Percentiles rank a stretch among this genome's conserved stretches.
Evolutionary conservation across 805 yeast species (phyloP).

Genomic region (Zygotorulaspora florentina): DNA sequence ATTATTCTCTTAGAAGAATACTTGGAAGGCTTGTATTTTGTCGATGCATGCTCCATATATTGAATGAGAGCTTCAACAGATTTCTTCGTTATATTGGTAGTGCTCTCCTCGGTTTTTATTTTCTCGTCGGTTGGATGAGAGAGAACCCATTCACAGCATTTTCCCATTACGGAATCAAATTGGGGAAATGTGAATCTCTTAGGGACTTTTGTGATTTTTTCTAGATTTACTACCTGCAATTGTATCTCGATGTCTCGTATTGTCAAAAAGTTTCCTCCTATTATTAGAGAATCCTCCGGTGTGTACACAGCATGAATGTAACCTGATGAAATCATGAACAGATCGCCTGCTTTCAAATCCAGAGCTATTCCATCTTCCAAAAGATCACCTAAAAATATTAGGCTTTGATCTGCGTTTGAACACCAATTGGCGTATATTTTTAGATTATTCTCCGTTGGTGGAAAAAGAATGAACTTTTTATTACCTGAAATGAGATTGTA

Average conservation of each 20-base stretch:
- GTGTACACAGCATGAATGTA: conserved; percentile 92
- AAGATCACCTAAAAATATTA: conserved; percentile 60
- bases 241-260: conserved; percentile 59
- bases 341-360: conserved; percentile 57
- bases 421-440: conserved; percentile 70
- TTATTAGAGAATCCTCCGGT: conserved; percentile 71
- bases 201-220: conserved; percentile 66
- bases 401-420: conserved; percentile 51
- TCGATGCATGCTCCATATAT: conserved; percentile 14
- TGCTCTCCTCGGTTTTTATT: neutral
- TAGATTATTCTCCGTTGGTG: conserved; percentile 67
- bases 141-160: conserved; percentile 21
- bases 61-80: conserved; percentile 12
- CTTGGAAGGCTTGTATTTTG: conserved; percentile 19
- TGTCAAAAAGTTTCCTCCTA: conserved; percentile 86
- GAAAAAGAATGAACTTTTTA: conserved; percentile 71
- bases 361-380: conserved; percentile 50
- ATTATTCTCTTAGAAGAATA: conserved; percentile 16
- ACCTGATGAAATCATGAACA: conserved; percentile 81
- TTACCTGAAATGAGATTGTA: conserved; percentile 75
- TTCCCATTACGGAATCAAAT: conserved; percentile 55
- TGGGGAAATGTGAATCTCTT: conserved; percentile 73
- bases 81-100: conserved; percentile 4
- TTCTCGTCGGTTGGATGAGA: neutral
- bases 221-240: conserved; percentile 56